Percentiles rank a stretch among this genome's conserved stretches.
phyloP scores from a whole-genome alignment of 2,329 filamentous ascomycete species.

The Ustilaginoidea virens region DNA sequence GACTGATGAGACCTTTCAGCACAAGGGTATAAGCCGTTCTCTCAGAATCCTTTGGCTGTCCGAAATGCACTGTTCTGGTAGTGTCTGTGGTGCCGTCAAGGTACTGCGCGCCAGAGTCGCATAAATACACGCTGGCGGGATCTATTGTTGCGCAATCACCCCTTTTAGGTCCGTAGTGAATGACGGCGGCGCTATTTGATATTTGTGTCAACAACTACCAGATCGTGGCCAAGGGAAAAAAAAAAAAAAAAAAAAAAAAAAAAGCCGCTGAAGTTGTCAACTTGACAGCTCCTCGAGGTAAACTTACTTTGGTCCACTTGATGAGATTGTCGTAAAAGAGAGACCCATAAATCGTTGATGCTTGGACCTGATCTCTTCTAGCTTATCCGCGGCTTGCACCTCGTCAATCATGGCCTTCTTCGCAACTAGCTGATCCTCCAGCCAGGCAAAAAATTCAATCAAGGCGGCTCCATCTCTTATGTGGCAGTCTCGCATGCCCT shows the following conservation, averaged over 20 bases:
- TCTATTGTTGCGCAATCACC: constrained; percentile 74
- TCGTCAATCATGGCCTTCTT: constrained; percentile 69
- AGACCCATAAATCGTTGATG: constrained; percentile 70
- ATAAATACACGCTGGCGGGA: constrained; percentile 75
- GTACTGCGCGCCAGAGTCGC: constrained; percentile 95
- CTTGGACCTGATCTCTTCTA: constrained; percentile 58
- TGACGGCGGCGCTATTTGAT: constrained; percentile 63
- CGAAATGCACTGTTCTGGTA: constrained; percentile 86
- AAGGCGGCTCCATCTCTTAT: constrained; percentile 84
- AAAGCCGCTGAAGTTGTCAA: no score
- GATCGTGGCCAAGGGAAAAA: no score
- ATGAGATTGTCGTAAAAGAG: constrained; percentile 92
- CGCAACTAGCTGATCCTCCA: constrained; percentile 71
- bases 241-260: no score
- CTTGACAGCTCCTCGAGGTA: no score
- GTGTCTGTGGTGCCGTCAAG: constrained; percentile 92
- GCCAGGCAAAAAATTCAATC: constrained; percentile 89
- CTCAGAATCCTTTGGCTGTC: constrained; percentile 67
- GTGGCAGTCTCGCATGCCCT: constrained; percentile 89
- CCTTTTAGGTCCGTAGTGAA: constrained; percentile 84
- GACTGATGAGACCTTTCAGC: constrained; percentile 80
- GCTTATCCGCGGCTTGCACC: constrained; percentile 79
- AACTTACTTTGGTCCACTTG: constrained; percentile 61
- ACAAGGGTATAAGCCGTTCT: constrained; percentile 86
- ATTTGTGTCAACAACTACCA: constrained; percentile 3